These are phyloP conservation scores for Glaciozyma antarctica DNA, from an alignment of 768 basidiomycete species.

Conservation along the genomic window DNA sequence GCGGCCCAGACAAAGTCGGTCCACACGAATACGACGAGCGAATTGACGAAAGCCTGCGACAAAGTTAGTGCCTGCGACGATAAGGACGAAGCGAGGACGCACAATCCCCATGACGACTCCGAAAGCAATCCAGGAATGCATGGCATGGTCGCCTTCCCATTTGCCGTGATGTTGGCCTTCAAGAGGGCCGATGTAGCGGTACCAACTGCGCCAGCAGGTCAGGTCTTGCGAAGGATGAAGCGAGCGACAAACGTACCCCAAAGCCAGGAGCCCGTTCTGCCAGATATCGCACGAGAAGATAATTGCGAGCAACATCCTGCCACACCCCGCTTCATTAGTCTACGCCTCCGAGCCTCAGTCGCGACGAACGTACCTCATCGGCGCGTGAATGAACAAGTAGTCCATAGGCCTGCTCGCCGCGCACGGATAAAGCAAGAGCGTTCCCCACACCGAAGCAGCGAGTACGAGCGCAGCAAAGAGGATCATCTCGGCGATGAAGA, in stretches of 20 bases:
- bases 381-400: background rate
- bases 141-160: constrained; percentile 1
- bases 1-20: background rate
- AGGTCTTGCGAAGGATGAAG: too few relatives aligned
- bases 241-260: background rate
- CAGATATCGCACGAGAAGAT: background rate
- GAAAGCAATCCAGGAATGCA: background rate
- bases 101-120: background rate
- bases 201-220: background rate
- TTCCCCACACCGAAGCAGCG: background rate
- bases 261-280: background rate
- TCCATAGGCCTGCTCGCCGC: background rate
- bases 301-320: background rate
- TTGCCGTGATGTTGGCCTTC: background rate
- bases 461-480: background rate
- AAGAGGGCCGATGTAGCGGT: background rate
- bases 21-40: background rate
- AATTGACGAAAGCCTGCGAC: background rate
- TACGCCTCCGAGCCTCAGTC: background rate
- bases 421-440: background rate
- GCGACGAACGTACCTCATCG: background rate
- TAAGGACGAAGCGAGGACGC: background rate
- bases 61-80: background rate
- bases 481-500: background rate
- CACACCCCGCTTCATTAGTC: background rate